Conservation (phyloP, 2,329 filamentous ascomycete species). For the Cytospora leucostoma region DNA sequence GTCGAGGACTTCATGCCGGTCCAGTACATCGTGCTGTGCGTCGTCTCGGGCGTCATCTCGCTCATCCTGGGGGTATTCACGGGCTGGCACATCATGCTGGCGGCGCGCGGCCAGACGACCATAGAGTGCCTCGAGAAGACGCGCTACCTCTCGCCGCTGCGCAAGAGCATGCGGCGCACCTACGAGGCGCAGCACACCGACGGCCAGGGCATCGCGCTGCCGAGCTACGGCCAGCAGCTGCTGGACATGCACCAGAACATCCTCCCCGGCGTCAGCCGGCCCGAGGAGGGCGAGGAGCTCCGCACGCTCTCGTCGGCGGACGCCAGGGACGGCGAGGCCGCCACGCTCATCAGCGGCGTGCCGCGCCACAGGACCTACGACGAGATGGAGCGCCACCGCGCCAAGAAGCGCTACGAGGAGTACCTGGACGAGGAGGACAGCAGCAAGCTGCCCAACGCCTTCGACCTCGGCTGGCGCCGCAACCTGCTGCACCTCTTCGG, state of each 20-base stretch:
- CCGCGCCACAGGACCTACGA: constrained; percentile 54
- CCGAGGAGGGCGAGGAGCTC: constrained; percentile 75
- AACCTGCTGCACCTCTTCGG: constrained; percentile 87
- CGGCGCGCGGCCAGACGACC: constrained; percentile 79
- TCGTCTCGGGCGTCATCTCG: constrained; percentile 87
- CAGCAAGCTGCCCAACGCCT: constrained; percentile 86
- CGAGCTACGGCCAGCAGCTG: constrained; percentile 70
- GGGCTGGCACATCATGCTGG: constrained; percentile 85
- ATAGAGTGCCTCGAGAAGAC: constrained; percentile 97
- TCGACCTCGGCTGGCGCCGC: constrained; percentile 80
- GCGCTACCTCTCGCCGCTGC: constrained; percentile 81
- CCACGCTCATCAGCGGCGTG: constrained; percentile 31
- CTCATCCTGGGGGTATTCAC: constrained; percentile 89
- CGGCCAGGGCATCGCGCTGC: constrained; percentile 52
- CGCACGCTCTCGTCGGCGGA: constrained; percentile 32
- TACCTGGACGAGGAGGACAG: constrained; percentile 92
- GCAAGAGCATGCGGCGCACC: constrained; percentile 68
- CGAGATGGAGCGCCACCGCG: constrained; percentile 57
- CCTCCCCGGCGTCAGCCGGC: constrained; percentile 75
- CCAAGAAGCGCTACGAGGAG: constrained; percentile 58
- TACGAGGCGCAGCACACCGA: constrained; percentile 57
- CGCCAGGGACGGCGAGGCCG: constrained; percentile 22
- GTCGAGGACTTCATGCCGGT: constrained; percentile 79
- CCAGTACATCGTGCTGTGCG: constrained; percentile 85
- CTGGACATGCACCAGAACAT: constrained; percentile 81